These are phyloP conservation scores for Sporothrix humicola DNA, from an alignment of 2,329 filamentous ascomycete species.

Conservation along the genomic window DNA sequence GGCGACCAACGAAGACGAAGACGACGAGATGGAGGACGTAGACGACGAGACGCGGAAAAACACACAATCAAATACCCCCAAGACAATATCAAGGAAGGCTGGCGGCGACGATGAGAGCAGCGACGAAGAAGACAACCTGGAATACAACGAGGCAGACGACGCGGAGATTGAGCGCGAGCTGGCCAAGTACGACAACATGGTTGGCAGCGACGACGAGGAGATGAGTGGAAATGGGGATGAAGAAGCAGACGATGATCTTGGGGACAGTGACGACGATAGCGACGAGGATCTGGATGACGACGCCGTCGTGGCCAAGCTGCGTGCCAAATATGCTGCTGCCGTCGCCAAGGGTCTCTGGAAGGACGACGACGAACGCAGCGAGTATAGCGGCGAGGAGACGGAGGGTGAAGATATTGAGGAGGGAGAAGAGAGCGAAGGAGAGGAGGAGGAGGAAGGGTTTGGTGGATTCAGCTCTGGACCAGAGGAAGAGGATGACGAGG, in stretches of 20 bases:
- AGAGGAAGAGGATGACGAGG: neutral
- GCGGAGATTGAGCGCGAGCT: constrained; percentile 34
- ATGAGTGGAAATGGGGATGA: constrained; percentile 31
- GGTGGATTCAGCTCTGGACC: constrained; percentile 22
- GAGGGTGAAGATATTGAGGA: neutral
- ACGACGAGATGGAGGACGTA: neutral
- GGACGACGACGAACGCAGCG: constrained; percentile 40
- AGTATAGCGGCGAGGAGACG: constrained; percentile 35
- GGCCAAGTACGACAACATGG: constrained; percentile 26
- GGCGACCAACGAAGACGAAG: neutral
- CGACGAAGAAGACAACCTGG: constrained; percentile 43
- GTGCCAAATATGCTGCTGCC: constrained; percentile 30
- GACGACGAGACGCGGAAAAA: constrained; percentile 13
- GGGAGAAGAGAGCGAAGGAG: constrained; percentile 31
- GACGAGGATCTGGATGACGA: constrained; percentile 22
- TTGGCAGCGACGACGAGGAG: constrained; percentile 38
- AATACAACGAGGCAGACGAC: constrained; percentile 43
- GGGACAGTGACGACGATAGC: constrained; percentile 6
- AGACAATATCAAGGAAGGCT: neutral
- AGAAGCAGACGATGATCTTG: constrained; percentile 7
- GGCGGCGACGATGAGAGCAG: constrained; percentile 45
- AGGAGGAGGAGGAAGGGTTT: neutral
- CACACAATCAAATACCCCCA: neutral
- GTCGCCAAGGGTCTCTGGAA: constrained; percentile 45
- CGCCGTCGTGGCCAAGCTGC: constrained; percentile 30